Evolutionary conservation across 768 basidiomycete genomes (phyloP).

Genomic region (Podaxis rugospora): DNA sequence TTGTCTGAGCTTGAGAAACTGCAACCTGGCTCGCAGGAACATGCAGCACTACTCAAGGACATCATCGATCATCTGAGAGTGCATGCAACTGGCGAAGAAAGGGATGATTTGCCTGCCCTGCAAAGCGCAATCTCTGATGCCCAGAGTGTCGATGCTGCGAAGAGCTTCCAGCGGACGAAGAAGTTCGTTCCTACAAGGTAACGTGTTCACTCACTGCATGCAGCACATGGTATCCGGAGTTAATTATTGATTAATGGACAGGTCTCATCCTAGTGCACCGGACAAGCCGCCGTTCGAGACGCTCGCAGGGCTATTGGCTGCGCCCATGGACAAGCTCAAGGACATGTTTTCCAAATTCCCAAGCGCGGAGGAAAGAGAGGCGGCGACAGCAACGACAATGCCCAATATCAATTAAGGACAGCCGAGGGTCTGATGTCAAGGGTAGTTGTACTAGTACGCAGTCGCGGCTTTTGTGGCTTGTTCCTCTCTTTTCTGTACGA

Average conservation of each 20-base stretch:
- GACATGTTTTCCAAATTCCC: conserved; percentile 37
- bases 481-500: no score
- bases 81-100: conserved; percentile 55
- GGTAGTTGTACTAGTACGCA: no score
- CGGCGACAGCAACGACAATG: neutral
- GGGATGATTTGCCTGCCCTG: conserved; percentile 49
- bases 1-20: conserved; percentile 44
- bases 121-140: conserved; percentile 43
- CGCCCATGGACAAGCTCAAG: conserved; percentile 55
- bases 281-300: conserved; percentile 61
- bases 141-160: conserved; percentile 37
- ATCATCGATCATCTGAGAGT: conserved; percentile 44
- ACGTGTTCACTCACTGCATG: conserved; percentile 14
- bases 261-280: conserved; percentile 47
- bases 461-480: no score
- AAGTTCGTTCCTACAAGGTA: conserved; percentile 60
- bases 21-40: conserved; percentile 35
- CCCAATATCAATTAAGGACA: neutral
- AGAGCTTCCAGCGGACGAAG: conserved; percentile 49
- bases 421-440: no score
- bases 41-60: conserved; percentile 33
- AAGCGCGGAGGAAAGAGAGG: neutral
- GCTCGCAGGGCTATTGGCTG: conserved; percentile 44
- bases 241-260: conserved; percentile 15
- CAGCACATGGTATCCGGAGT: neutral